phyloP scores from a whole-genome alignment of 2,329 filamentous ascomycete species.

The Colletotrichum zoysiae region DNA sequence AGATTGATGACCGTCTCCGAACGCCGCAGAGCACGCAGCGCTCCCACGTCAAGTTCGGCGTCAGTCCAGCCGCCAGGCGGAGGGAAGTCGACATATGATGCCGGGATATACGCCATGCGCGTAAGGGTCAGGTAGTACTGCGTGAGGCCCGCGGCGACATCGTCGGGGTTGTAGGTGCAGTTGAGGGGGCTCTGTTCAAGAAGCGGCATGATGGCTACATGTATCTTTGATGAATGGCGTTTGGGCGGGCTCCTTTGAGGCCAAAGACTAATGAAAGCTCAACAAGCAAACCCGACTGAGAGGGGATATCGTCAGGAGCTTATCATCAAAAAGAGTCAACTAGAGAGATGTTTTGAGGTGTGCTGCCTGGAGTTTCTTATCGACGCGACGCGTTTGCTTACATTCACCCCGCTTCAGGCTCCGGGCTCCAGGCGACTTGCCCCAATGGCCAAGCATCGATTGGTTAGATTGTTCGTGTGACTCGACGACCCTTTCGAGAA shows the following conservation, averaged over 20 bases:
- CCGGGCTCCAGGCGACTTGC: no score
- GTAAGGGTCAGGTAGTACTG: conserved; percentile 31
- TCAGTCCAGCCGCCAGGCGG: conserved; percentile 36
- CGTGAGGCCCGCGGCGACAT: conserved; percentile 33
- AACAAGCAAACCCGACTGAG: neutral
- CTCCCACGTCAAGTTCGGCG: conserved; percentile 34
- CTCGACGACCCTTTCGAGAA: conserved; percentile 16
- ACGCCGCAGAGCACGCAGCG: conserved; percentile 32
- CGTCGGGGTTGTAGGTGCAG: conserved; percentile 34
- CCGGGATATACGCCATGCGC: conserved; percentile 27
- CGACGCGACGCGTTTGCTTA: conserved; percentile 38
- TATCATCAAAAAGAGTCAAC: neutral
- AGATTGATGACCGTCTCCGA: conserved; percentile 37
- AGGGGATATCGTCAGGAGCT: neutral
- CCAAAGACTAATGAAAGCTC: neutral
- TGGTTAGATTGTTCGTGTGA: conserved; percentile 8
- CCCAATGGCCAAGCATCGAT: conserved; percentile 2
- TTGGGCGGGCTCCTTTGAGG: neutral
- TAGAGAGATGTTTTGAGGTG: neutral
- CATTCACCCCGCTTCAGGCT: conserved; percentile 18
- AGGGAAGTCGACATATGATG: conserved; percentile 30
- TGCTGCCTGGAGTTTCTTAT: conserved; percentile 5
- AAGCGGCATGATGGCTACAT: conserved; percentile 18
- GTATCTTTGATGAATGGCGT: neutral
- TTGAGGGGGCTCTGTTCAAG: conserved; percentile 25